phyloP scores from a whole-genome alignment of 352 stramenopile genomes.

The Phytopythium litorale region DNA sequence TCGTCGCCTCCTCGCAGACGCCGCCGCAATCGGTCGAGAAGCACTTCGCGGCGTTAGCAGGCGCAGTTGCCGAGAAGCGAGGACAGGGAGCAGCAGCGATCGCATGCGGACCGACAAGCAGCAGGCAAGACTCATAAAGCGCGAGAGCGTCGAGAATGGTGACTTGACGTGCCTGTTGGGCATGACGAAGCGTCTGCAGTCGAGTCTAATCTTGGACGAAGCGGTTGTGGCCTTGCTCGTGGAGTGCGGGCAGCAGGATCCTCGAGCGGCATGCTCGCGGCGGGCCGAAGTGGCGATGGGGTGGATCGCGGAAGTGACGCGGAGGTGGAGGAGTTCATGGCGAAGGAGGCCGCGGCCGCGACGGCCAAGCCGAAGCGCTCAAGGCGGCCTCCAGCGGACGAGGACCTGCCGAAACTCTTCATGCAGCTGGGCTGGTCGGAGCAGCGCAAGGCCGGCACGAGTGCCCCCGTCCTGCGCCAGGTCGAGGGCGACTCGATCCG shows the following conservation, averaged over 20 bases:
- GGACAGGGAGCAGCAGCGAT: background rate
- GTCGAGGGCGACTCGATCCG: slow-evolving; percentile 68
- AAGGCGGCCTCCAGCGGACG: slow-evolving; percentile 15
- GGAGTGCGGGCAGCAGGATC: background rate
- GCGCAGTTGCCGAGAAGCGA: background rate
- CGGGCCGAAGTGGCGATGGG: background rate
- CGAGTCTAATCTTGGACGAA: slow-evolving; percentile 1
- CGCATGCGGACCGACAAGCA: background rate
- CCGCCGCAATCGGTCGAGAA: slow-evolving; percentile 9
- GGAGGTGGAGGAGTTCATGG: slow-evolving; percentile 51
- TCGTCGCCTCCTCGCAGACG: slow-evolving; percentile 20
- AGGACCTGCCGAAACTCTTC: slow-evolving; percentile 54
- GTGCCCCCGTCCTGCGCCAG: slow-evolving; percentile 59
- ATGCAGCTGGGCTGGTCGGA: slow-evolving; percentile 68
- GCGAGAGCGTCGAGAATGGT: background rate
- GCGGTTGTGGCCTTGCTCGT: background rate
- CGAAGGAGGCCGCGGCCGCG: slow-evolving; percentile 36
- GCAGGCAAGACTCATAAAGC: background rate
- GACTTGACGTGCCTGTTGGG: background rate
- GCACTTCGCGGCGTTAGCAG: background rate
- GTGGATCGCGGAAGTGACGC: slow-evolving; percentile 20
- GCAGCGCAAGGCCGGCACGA: slow-evolving; percentile 55
- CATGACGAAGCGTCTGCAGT: background rate
- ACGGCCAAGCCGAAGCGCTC: slow-evolving; percentile 22
- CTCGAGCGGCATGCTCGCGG: background rate